Conservation (phyloP, 2,329 filamentous ascomycete species). For the Neoscytalidium dimidiatum region DNA sequence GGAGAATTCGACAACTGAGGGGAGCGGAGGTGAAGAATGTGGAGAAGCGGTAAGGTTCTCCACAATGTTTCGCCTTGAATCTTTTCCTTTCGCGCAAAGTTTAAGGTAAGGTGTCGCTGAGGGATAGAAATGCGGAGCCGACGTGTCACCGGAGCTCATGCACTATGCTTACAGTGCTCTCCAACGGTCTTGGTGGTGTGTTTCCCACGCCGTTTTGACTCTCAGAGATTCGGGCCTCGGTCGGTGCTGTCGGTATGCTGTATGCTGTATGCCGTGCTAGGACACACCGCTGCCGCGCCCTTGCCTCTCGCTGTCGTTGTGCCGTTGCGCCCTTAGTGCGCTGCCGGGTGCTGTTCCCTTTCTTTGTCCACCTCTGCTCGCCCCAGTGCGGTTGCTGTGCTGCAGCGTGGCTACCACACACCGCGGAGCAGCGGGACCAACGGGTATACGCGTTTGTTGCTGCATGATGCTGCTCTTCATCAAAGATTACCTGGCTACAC, state of each 20-base stretch:
- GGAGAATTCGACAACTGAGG: not conserved
- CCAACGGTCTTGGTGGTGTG: conserved; percentile 10
- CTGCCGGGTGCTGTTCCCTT: not conserved
- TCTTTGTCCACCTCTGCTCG: not conserved
- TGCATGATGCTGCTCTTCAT: conserved; percentile 5
- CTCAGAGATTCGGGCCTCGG: not conserved
- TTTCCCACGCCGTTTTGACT: not conserved
- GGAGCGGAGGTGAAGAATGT: not conserved
- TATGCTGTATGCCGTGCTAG: no score
- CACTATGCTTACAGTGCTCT: not conserved
- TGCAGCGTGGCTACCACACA: not conserved
- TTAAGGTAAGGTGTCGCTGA: not conserved
- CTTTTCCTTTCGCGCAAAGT: not conserved
- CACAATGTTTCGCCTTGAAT: not conserved
- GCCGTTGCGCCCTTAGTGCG: not conserved
- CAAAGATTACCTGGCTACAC: conserved; percentile 12
- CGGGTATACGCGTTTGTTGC: not conserved
- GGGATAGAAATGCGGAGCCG: not conserved
- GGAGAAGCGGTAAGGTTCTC: conserved; percentile 4
- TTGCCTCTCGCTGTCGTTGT: not conserved
- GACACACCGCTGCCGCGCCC: not conserved
- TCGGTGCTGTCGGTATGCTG: not conserved
- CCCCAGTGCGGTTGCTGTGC: not conserved
- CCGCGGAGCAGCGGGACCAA: not conserved
- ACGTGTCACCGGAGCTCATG: not conserved